Evolutionary conservation across 1,284 basidiomycete species (phyloP), one percentile per base, ranked within the genome.

Genomic region (Microbotryum saponariae): DNA sequence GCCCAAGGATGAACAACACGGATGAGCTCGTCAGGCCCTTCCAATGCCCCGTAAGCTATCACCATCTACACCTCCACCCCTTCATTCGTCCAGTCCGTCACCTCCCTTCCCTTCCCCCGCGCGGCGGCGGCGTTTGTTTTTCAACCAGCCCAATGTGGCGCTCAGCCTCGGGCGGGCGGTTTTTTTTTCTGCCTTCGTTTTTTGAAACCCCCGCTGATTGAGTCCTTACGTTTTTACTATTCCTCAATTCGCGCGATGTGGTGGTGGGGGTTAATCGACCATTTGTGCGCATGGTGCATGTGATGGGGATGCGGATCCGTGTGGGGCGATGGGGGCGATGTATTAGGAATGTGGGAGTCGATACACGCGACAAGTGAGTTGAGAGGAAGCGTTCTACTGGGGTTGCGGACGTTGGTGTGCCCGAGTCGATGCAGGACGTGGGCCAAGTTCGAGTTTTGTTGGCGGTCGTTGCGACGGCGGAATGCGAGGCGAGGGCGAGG

Each of bases 291-390:
- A 12, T 42, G 37, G 37, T 8, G 31, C 12, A 42, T 42, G 37
- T 42, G 16, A 42, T 42, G 37, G 5, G 31, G 16, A 42, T 42
- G 37, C 37, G 37, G 37, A 18, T 18, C 16, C 37, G 37, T 42
- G 37, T 42, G 29, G 51, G 8, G 20, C 21, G 12, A 9, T 31
- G 6, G 23, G n/a, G 6, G 10, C n/a, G 9, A 29, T 33, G 21
- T 12, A 18, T 48, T 27, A 64, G 60, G 62, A 64, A 25, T 65
- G 63, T 31, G 54, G 54, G 20, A 54, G 50, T 42, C 54, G 60
- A 12, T 65, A 65, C 48, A 62, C 61, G 2, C 53, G 61, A 10
- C 61, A 62, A 33, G 61, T 56, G n/a, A 48, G 60, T 58, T 1
- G 18, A 18, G 37, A 14, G 12, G 37, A 18, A 16, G 12, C 37